Base-by-base conservation (phyloP, 176 grass and related monocot species). In the Aegilops tauschii region DNA sequence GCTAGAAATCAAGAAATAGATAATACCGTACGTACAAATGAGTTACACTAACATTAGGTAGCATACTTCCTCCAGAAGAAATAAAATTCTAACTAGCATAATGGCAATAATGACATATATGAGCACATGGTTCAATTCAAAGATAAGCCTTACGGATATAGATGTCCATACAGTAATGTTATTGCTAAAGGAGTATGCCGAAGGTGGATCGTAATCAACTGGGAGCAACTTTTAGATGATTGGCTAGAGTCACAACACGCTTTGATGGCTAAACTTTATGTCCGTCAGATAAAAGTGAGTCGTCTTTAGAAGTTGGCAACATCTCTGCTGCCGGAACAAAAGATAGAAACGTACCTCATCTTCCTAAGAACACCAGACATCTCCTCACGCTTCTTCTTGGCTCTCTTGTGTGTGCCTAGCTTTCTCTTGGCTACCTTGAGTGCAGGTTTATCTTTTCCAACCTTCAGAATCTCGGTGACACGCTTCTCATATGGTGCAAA, bases 331-430 rank as follows among this genome's bases (percentile, higher is more conserved):
- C 76, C 27, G 65, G 23, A 82, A 89, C 9, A 56, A 69, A 32
- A 83, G 78, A 86, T 77, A 73, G 66, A 64, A 78, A 31, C 36
- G 61, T 88, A 88, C 79, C 88, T 90, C 83, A 83, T 90, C 88
- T 75, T 93, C 86, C 88, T 90, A 79, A 88, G 73, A 83, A 83
- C 31, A 75, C 83, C 54, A 62, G 62, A 3, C 82, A 88, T 88
- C 39, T 86, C 82, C 79, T 90, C 83, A 76, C 66, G 73, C 79
- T 83, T 85, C 85, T 76, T 90, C 79, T 90, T 90, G 30, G 88
- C 85, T 80, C 88, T 85, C 65, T 77, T 75, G 25, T 85, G 91
- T 58, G 85, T 85, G 10, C 79, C 85, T 3, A 90, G 78, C 82
- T 85, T 89, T 90, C 37, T 73, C 36, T 90, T 93, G 32, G 85